A percentile compares a stretch with the other conserved stretches of the same genome.
phyloP scores from a whole-genome alignment of 2,329 filamentous ascomycete species.

The Pseudogymnoascus sp. region DNA sequence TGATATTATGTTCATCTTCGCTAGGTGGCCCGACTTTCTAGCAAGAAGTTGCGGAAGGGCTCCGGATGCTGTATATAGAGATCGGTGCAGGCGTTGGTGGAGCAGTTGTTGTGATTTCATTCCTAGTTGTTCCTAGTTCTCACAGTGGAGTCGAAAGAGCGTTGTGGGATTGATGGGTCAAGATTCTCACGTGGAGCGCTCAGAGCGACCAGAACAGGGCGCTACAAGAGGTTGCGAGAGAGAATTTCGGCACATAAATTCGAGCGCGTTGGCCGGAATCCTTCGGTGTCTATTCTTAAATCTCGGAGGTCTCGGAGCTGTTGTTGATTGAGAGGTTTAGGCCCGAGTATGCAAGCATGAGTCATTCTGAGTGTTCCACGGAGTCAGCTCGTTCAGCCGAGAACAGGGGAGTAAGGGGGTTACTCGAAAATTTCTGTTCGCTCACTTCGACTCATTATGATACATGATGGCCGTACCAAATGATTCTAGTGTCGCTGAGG shows the following conservation, averaged over 20 bases:
- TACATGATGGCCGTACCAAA: not conserved
- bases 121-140: not conserved
- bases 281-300: not conserved
- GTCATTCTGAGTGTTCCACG: not conserved
- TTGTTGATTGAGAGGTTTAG: not conserved
- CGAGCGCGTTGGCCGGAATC: not conserved
- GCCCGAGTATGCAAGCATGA: not conserved
- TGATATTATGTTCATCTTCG: not conserved
- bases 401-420: not conserved
- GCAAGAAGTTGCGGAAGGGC: not conserved
- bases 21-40: not conserved
- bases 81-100: not conserved
- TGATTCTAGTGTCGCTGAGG: not conserved
- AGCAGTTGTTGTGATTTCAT: not conserved
- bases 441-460: slow-evolving; percentile 4
- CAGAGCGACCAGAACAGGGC: not conserved
- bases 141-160: not conserved
- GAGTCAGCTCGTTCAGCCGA: not conserved
- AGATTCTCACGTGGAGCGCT: not conserved
- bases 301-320: not conserved
- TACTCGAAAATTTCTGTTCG: not conserved
- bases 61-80: not conserved
- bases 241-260: not conserved
- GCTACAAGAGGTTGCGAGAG: not conserved
- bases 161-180: not conserved